Base-by-base conservation (phyloP, 1,284 basidiomycete species). In the Agroathelia rolfsii region DNA sequence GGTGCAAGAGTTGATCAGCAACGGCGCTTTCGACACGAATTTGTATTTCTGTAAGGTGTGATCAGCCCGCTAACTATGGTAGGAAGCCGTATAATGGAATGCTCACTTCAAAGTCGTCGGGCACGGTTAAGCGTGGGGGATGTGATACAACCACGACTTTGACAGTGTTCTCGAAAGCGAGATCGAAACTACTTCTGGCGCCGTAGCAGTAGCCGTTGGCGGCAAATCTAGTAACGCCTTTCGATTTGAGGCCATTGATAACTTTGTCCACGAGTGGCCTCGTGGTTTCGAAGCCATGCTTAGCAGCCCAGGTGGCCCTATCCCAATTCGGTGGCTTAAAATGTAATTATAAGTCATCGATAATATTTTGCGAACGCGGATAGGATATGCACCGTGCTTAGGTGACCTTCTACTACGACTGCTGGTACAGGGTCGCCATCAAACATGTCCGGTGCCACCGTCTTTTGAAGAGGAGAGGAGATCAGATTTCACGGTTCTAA, bases 181-280 rank as follows among this genome's bases (percentile, higher is more conserved):
- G 49, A 15, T 54, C 49, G 17, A 52, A 52, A 21, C 63, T 59
- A 37, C 75, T 74, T 31, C 76, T 42, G 63, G 72, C 80, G 23
- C 82, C 81, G 38, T 72, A 77, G 60, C 82, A 85, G 56, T 73
- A 84, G 1, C 78, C 79, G 1, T 67, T 72, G 1, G 72, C 76
- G 9, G 61, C 76, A 38, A 81, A 67, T 13, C 51, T 47, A 3
- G 61, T 71, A 19, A 83, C 59, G 1, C 81, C 80, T 35, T 66
- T 49, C 10, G 53, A 65, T 45, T 72, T 74, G 30, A 84, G 63
- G 0, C 59, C 69, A 2, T 50, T 52, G 25, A 81, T 61, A 36
- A 80, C 68, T 16, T 64, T 69, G 52, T 83, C 66, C 26, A 83
- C 45, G 2, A 44, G 24, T 1, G 71, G 65, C n/a, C 68, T 66